Evolutionary conservation across 208 protist species (phyloP).

Genomic region (Trypanosoma conorhini): DNA sequence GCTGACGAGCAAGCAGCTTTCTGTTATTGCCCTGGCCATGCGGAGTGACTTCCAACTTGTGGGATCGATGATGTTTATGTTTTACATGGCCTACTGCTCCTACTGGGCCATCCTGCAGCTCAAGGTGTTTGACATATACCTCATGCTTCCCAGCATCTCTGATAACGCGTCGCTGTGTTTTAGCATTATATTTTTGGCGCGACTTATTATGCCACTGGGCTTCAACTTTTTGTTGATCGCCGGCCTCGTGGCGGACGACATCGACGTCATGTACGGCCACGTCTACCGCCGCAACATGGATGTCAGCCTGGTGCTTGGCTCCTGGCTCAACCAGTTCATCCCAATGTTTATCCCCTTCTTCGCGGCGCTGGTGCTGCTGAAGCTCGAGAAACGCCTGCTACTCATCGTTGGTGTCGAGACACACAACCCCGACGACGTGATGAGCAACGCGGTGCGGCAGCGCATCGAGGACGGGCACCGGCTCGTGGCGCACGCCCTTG

Average conservation of each 20-base stretch:
- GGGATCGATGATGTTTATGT: constrained; percentile 83
- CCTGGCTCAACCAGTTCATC: constrained; percentile 79
- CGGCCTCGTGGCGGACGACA: constrained; percentile 44
- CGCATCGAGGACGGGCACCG: constrained; percentile 78
- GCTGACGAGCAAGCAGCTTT: constrained; percentile 47
- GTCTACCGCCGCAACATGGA: constrained; percentile 92
- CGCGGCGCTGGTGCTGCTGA: constrained; percentile 65
- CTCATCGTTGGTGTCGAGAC: constrained; percentile 74
- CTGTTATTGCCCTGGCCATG: constrained; percentile 80
- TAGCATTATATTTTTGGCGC: constrained; percentile 84
- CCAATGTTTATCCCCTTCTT: constrained; percentile 89
- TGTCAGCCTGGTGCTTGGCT: constrained; percentile 72
- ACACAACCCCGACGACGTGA: constrained; percentile 75
- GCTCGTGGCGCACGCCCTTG: constrained; percentile 71
- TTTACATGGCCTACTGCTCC: constrained; percentile 90
- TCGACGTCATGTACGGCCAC: constrained; percentile 87
- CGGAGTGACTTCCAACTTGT: constrained; percentile 69
- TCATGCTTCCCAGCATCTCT: constrained; percentile 85
- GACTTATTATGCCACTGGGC: constrained; percentile 92
- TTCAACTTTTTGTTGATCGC: constrained; percentile 91
- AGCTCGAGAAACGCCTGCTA: constrained; percentile 67
- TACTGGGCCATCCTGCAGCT: constrained; percentile 92
- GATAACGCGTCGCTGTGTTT: constrained; percentile 91
- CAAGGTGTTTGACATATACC: constrained; percentile 90
- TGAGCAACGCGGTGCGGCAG: constrained; percentile 65